A percentile compares a stretch with the other conserved stretches of the same genome.
phyloP scores from a whole-genome alignment of 2,329 filamentous ascomycete species.

The Fusarium pilosicola region DNA sequence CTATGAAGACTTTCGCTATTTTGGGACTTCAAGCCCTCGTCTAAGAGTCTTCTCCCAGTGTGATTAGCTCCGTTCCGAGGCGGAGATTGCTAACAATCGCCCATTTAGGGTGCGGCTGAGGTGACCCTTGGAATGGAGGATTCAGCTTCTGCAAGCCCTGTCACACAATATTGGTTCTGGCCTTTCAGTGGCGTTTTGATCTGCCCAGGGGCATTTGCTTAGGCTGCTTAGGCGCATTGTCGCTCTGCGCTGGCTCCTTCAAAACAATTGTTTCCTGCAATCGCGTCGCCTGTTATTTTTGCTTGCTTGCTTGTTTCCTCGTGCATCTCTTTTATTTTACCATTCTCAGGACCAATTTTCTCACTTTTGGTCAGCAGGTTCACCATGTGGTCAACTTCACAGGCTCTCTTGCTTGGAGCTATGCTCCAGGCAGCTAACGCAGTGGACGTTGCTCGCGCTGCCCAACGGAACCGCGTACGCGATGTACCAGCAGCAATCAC shows the following conservation, averaged over 20 bases:
- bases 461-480: background rate
- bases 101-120: background rate
- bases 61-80: background rate
- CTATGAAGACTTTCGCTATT: background rate
- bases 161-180: background rate
- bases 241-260: background rate
- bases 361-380: background rate
- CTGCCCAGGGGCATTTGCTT: background rate
- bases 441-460: background rate
- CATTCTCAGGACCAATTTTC: background rate
- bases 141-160: background rate
- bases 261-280: background rate
- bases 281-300: background rate
- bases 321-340: background rate
- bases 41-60: accelerated
- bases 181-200: background rate
- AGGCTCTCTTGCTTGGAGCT: background rate
- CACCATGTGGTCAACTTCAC: background rate
- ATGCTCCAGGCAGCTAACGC: background rate
- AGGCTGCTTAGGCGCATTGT: background rate
- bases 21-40: background rate
- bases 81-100: background rate
- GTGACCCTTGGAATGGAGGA: background rate
- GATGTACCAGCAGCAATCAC: background rate
- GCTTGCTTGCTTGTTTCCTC: no score